These are phyloP conservation scores for Phytophthora meadii DNA, from an alignment of 352 stramenopile genomes.

Conservation along the genomic window DNA sequence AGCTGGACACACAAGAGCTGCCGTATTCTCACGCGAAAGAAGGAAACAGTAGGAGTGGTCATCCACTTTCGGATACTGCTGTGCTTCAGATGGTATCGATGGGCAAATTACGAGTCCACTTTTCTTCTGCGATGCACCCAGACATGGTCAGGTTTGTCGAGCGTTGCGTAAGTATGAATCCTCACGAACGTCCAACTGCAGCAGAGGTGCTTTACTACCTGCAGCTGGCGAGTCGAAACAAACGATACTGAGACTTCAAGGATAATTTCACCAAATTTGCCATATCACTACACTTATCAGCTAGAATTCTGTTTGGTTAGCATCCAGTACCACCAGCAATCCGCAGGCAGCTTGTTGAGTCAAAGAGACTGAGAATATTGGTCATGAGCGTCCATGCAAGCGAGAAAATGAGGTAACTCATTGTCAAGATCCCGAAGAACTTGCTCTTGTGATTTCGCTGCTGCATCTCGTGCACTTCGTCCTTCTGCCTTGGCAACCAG, in stretches of 20 bases:
- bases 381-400: constrained; percentile 63
- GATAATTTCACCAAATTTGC: too few relatives aligned
- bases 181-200: constrained; percentile 24
- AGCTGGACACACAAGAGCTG: constrained; percentile 40
- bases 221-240: constrained; percentile 16
- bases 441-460: constrained; percentile 44
- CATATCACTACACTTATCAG: too few relatives aligned
- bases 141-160: constrained; percentile 17
- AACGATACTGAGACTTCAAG: constrained; percentile 6
- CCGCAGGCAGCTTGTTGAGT: constrained; percentile 55
- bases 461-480: constrained; percentile 47
- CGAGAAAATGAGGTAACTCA: constrained; percentile 44
- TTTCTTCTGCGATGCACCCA: constrained; percentile 25
- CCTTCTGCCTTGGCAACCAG: constrained; percentile 56
- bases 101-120: constrained; percentile 37
- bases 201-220: constrained; percentile 42
- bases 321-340: constrained; percentile 60
- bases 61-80: constrained; percentile 31
- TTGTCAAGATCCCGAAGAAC: constrained; percentile 38
- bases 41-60: constrained; percentile 9
- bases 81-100: constrained; percentile 50
- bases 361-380: constrained; percentile 62
- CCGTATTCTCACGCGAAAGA: constrained; percentile 36
- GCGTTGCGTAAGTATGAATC: constrained; percentile 33
- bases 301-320: constrained; percentile 3